These are phyloP conservation scores for Sporormia fimetaria DNA, from an alignment of 495 filamentous ascomycete species.

Conservation along the genomic window DNA sequence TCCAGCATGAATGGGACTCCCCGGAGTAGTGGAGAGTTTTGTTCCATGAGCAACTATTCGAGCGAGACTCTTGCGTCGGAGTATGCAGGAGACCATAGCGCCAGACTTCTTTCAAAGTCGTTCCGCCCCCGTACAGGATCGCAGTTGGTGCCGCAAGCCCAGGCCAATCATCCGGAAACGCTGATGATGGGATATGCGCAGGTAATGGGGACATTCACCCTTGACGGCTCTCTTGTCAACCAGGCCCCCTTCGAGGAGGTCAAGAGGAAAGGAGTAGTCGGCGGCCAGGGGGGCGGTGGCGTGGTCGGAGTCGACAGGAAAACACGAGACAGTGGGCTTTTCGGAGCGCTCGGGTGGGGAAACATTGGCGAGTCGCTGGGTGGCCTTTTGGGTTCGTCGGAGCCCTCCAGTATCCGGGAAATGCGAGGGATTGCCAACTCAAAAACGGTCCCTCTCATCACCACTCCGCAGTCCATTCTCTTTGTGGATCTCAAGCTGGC, in stretches of 20 bases:
- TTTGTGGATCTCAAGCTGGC: slow-evolving; percentile 84
- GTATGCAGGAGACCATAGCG: slow-evolving; percentile 58
- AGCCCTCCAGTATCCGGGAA: slow-evolving; percentile 84
- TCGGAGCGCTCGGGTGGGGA: slow-evolving; percentile 80
- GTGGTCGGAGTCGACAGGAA: slow-evolving; percentile 68
- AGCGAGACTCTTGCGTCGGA: slow-evolving; percentile 88
- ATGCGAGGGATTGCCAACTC: slow-evolving; percentile 76
- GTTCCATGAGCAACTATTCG: slow-evolving; percentile 85
- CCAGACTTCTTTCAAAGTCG: slow-evolving; percentile 37
- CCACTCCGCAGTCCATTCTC: slow-evolving; percentile 91
- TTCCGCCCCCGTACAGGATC: slow-evolving; percentile 54
- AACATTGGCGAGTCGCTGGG: slow-evolving; percentile 78
- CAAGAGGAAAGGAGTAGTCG: slow-evolving; percentile 84
- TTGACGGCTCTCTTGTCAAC: slow-evolving; percentile 86
- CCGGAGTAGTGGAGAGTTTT: slow-evolving; percentile 88
- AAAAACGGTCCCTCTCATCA: slow-evolving; percentile 75
- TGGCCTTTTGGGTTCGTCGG: slow-evolving; percentile 70
- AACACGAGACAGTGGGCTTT: slow-evolving; percentile 66
- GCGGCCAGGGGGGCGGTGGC: slow-evolving; percentile 67
- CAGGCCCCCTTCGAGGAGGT: slow-evolving; percentile 87
- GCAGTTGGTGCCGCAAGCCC: slow-evolving; percentile 38
- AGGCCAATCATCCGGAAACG: slow-evolving; percentile 50
- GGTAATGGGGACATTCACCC: slow-evolving; percentile 78
- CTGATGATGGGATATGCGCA: slow-evolving; percentile 98
- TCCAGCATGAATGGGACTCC: slow-evolving; percentile 58